Evolutionary conservation across 192 early-diverging fungal species (phyloP).

Genomic region (Coemansia sp.): DNA sequence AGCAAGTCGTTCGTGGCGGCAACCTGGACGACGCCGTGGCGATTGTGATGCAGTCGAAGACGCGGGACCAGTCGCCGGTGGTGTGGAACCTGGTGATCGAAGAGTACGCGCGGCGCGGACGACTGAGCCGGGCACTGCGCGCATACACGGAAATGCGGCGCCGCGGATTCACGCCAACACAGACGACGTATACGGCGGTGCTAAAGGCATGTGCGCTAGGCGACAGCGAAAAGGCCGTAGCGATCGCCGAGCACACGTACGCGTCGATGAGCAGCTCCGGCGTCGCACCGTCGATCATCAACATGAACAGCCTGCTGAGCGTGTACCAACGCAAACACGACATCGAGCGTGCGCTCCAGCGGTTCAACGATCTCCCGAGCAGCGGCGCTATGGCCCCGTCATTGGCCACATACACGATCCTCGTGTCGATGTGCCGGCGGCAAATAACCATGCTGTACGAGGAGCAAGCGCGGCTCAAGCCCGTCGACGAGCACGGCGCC

Average conservation of each 20-base stretch:
- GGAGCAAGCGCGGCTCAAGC: conserved; percentile 5
- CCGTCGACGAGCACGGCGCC: no score
- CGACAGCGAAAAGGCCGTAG: conserved; percentile 24
- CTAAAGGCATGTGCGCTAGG: conserved; percentile 37
- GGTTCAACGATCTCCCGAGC: conserved; percentile 24
- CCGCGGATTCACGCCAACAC: conserved; percentile 39
- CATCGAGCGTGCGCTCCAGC: conserved; percentile 7
- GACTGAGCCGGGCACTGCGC: conserved; percentile 33
- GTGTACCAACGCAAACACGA: conserved; percentile 47
- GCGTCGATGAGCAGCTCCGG: conserved; percentile 10
- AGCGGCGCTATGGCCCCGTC: conserved; percentile 29
- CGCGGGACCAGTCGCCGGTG: conserved; percentile 27
- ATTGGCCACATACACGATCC: conserved; percentile 41
- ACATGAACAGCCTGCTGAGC: conserved; percentile 28
- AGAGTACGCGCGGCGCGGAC: conserved; percentile 40
- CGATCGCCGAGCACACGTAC: conserved; percentile 30
- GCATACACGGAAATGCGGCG: conserved; percentile 47
- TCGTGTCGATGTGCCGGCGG: conserved; percentile 34
- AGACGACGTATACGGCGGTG: conserved; percentile 41
- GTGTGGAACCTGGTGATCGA: conserved; percentile 53
- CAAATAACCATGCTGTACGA: conserved; percentile 18
- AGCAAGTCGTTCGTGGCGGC: conserved; percentile 19
- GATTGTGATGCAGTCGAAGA: conserved; percentile 46
- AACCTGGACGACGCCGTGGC: conserved; percentile 52
- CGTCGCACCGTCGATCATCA: conserved; percentile 28